Percentiles rank a stretch among this genome's conserved stretches.
phyloP scores from a whole-genome alignment of 164 flowering plant species.

The Saururus chinensis region DNA sequence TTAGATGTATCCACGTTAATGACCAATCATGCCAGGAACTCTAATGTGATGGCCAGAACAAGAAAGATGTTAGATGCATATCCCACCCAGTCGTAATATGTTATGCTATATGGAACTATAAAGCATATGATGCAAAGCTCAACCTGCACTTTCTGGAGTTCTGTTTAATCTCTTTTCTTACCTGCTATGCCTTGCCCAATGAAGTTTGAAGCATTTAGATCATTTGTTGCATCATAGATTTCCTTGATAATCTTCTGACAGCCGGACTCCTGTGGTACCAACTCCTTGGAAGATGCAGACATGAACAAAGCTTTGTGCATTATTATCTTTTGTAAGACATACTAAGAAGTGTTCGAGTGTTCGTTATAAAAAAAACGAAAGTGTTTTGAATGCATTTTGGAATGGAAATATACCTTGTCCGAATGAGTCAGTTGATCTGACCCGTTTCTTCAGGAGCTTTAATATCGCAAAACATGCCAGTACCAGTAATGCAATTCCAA shows the following conservation, averaged over 20 bases:
- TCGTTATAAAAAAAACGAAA: too few species aligned
- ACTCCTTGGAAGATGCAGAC: conserved; percentile 17
- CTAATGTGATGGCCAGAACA: too few species aligned
- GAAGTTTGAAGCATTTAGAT: conserved; percentile 34
- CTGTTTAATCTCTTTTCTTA: conserved; percentile 10
- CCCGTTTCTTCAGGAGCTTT: conserved; percentile 14
- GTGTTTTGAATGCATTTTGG: neutral
- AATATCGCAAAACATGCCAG: conserved; percentile 14
- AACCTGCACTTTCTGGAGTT: too few species aligned
- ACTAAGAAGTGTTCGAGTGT: too few species aligned
- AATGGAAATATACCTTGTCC: neutral
- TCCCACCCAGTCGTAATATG: too few species aligned
- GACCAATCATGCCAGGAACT: too few species aligned
- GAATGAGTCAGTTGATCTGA: conserved; percentile 1
- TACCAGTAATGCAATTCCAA: conserved; percentile 14
- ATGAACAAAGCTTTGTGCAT: conserved; percentile 4
- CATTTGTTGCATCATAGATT: conserved; percentile 42
- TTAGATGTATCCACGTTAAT: too few species aligned
- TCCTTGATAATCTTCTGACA: conserved; percentile 33
- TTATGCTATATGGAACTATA: too few species aligned
- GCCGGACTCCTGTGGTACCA: conserved; percentile 13
- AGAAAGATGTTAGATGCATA: too few species aligned
- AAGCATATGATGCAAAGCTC: too few species aligned
- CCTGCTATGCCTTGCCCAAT: conserved; percentile 65
- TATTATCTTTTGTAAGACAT: neutral